Evolutionary conservation across 2,329 filamentous ascomycete genomes (phyloP).

Genomic region (Delphinella strobiligena): DNA sequence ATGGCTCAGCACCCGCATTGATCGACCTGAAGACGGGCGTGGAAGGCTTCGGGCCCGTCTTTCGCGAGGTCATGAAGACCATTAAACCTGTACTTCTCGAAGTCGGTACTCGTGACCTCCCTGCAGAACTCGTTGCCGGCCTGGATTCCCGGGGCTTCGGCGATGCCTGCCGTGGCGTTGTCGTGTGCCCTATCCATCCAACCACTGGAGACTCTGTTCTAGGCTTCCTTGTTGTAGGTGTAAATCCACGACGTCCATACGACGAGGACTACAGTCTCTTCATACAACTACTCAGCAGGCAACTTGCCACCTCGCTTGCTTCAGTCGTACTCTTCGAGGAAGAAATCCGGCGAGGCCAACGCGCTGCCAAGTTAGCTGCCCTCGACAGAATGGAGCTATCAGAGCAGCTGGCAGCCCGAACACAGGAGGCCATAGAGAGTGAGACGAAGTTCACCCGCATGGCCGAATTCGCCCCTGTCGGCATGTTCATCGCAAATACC

Average conservation of each 20-base stretch:
- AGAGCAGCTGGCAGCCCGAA: constrained; percentile 55
- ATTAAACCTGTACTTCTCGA: constrained; percentile 57
- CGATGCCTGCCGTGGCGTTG: constrained; percentile 56
- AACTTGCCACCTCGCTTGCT: constrained; percentile 67
- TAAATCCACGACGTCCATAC: constrained; percentile 67
- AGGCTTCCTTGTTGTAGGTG: constrained; percentile 66
- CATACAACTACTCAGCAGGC: constrained; percentile 59
- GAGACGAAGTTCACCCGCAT: constrained; percentile 74
- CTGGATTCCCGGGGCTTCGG: constrained; percentile 60
- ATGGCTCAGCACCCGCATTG: constrained; percentile 46
- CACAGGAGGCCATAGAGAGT: constrained; percentile 45
- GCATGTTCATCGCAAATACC: constrained; percentile 72
- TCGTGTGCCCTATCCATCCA: constrained; percentile 68
- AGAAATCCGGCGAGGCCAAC: constrained; percentile 63
- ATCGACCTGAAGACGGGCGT: constrained; percentile 60
- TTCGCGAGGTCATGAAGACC: constrained; percentile 62
- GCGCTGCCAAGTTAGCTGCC: constrained; percentile 61
- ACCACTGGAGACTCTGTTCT: constrained; percentile 62
- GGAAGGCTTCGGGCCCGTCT: constrained; percentile 63
- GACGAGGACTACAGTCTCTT: constrained; percentile 73
- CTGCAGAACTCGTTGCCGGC: constrained; percentile 50
- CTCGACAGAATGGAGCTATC: constrained; percentile 67
- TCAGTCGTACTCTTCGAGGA: constrained; percentile 76
- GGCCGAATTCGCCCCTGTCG: constrained; percentile 74
- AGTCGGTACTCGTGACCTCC: constrained; percentile 51